Conservation (phyloP, 805 yeast species). For the Jamesozyma gamospora region DNA sequence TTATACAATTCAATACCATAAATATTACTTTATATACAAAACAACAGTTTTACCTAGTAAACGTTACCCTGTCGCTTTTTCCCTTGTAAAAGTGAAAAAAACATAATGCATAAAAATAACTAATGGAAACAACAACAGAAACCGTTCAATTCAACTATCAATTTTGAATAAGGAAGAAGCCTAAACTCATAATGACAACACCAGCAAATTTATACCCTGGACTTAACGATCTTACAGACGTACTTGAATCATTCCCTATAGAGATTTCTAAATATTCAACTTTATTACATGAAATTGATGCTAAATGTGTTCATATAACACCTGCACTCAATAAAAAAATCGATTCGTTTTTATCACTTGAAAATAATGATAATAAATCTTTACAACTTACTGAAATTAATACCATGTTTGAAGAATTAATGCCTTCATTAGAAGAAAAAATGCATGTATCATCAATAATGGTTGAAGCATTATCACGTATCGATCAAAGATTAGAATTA, state of each 20-base stretch:
- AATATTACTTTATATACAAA: no score
- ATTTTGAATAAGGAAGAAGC: no score
- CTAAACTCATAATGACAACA: conserved; percentile 21
- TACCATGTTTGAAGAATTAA: conserved; percentile 46
- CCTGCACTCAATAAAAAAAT: conserved; percentile 48
- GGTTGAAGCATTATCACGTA: conserved; percentile 60
- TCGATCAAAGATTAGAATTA: conserved; percentile 63
- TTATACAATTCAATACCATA: no score
- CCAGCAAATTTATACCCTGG: conserved; percentile 65
- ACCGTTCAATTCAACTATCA: no score
- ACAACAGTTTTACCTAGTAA: no score
- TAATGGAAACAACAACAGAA: no score
- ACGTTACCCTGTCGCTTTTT: no score
- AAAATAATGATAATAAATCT: conserved; percentile 12
- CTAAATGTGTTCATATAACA: conserved; percentile 70
- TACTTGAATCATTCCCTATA: conserved; percentile 78
- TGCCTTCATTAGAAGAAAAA: conserved; percentile 91
- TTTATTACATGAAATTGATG: conserved; percentile 83
- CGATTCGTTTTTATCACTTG: conserved; percentile 13
- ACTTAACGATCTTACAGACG: conserved; percentile 82
- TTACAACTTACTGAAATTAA: conserved; percentile 30
- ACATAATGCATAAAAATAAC: no score
- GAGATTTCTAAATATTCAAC: conserved; percentile 82
- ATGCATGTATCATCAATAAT: conserved; percentile 96
- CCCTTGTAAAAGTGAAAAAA: no score